Evolutionary conservation across 2,329 filamentous ascomycete species (phyloP).

Genomic region (Talaromyces sp.): DNA sequence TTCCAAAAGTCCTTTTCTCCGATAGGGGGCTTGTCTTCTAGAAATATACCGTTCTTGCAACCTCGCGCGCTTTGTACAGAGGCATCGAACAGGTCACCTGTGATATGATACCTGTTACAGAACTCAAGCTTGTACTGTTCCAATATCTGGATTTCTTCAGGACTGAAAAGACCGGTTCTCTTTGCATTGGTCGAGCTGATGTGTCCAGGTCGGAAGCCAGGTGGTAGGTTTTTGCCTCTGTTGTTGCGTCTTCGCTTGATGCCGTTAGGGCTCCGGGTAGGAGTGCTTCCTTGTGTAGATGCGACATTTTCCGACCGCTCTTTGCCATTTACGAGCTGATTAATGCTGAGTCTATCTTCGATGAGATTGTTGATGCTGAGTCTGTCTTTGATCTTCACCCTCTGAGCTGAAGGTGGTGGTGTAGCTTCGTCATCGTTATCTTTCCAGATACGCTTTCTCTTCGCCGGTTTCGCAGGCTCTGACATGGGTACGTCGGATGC

Average conservation of each 20-base stretch:
- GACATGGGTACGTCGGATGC: slow-evolving; percentile 6
- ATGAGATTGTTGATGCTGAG: slow-evolving; percentile 15
- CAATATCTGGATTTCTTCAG: slow-evolving; percentile 32
- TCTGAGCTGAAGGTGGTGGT: not conserved
- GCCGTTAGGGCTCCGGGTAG: not conserved
- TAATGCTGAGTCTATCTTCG: not conserved
- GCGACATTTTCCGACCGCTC: not conserved
- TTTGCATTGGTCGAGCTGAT: slow-evolving; percentile 22
- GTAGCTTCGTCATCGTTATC: not conserved
- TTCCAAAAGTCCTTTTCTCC: slow-evolving; percentile 39
- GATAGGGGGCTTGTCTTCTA: slow-evolving; percentile 25
- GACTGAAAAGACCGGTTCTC: slow-evolving; percentile 32
- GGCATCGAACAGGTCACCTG: slow-evolving; percentile 29
- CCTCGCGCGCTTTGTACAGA: slow-evolving; percentile 38
- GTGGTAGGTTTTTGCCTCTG: not conserved
- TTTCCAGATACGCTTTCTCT: slow-evolving; percentile 30
- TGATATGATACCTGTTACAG: slow-evolving; percentile 32
- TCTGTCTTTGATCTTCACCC: slow-evolving; percentile 4
- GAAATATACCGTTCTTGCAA: slow-evolving; percentile 27
- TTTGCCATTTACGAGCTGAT: not conserved
- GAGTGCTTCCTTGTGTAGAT: not conserved
- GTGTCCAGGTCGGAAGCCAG: slow-evolving; percentile 13
- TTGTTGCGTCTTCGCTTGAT: not conserved
- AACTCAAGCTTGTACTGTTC: slow-evolving; percentile 37
- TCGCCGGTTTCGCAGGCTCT: slow-evolving; percentile 23